phyloP scores from a whole-genome alignment of 169 alveolate species.

The Plasmodium blacklocki region DNA sequence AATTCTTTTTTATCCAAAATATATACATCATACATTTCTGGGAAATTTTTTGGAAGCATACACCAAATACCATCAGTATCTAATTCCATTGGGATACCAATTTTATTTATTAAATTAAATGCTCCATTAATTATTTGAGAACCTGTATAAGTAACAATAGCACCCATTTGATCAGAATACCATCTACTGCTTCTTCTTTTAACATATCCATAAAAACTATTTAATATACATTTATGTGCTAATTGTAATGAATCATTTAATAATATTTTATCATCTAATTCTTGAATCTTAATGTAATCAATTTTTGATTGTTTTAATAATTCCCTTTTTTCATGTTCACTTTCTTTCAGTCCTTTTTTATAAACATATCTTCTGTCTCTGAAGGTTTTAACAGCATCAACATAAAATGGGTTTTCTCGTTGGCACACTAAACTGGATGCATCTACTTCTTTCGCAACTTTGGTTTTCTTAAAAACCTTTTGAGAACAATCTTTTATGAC shows the following conservation, averaged over 20 bases:
- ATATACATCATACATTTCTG: constrained; percentile 85
- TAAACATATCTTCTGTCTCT: constrained; percentile 98
- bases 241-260: constrained; percentile 97
- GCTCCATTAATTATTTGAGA: constrained; percentile 94
- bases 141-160: constrained; percentile 98
- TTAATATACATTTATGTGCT: constrained; percentile 99
- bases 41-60: constrained; percentile 96
- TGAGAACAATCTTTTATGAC: constrained; percentile 92
- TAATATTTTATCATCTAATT: constrained; percentile 91
- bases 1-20: constrained; percentile 21
- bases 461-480: constrained; percentile 80
- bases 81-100: constrained; percentile 98
- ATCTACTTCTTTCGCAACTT: constrained; percentile 81
- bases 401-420: constrained; percentile 99
- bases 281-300: constrained; percentile 88
- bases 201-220: constrained; percentile 99
- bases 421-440: constrained; percentile 95
- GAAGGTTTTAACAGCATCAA: constrained; percentile 93
- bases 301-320: constrained; percentile 85
- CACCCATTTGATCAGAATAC: constrained; percentile 99
- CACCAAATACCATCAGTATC: constrained; percentile 99
- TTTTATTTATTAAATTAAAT: constrained; percentile 90
- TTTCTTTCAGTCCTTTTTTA: constrained; percentile 90
- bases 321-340: constrained; percentile 87
- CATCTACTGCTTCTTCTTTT: constrained; percentile 99